phyloP scores from a whole-genome alignment of 2,329 filamentous ascomycete genomes.

The Taxawa tesnikishii region DNA sequence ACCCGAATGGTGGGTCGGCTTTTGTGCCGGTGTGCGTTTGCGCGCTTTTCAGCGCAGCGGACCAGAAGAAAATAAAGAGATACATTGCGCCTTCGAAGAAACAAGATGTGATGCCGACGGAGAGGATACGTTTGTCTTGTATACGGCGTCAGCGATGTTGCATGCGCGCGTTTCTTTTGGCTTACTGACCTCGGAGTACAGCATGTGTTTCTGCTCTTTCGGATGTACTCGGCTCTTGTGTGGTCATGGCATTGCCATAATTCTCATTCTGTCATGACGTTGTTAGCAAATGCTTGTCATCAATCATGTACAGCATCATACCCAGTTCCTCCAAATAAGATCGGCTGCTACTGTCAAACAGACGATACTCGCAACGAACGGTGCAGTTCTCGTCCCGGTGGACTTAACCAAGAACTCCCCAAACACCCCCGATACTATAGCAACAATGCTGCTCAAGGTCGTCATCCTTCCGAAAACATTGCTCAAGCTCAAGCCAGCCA shows the following conservation, averaged over 20 bases:
- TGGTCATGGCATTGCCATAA: slow-evolving; percentile 25
- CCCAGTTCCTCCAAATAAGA: slow-evolving; percentile 38
- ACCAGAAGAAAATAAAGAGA: slow-evolving; percentile 52
- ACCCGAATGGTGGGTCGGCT: slow-evolving; percentile 28
- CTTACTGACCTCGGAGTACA: slow-evolving; percentile 1
- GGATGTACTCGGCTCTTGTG: too few species aligned
- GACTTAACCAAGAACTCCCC: slow-evolving; percentile 39
- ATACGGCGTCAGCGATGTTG: slow-evolving; percentile 3
- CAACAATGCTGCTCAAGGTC: slow-evolving; percentile 42
- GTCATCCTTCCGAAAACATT: slow-evolving; percentile 42
- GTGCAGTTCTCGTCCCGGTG: slow-evolving; percentile 38
- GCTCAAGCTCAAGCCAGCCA: slow-evolving; percentile 33
- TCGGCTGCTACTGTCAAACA: slow-evolving; percentile 32
- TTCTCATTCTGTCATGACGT: slow-evolving; percentile 33
- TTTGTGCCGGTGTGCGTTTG: too few species aligned
- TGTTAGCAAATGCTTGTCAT: slow-evolving; percentile 1
- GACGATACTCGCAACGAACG: slow-evolving; percentile 36
- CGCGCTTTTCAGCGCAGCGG: slow-evolving; percentile 41
- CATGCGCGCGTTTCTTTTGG: too few species aligned
- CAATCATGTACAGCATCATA: slow-evolving; percentile 17
- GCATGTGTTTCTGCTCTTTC: too few species aligned
- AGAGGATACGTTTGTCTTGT: slow-evolving; percentile 35
- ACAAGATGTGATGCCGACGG: slow-evolving; percentile 40
- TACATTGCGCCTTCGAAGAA: slow-evolving; percentile 52
- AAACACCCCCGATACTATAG: slow-evolving; percentile 40